These are phyloP conservation scores for Scenedesmus sp. DNA, from an alignment of 163 green algal species.

Conservation along the genomic window DNA sequence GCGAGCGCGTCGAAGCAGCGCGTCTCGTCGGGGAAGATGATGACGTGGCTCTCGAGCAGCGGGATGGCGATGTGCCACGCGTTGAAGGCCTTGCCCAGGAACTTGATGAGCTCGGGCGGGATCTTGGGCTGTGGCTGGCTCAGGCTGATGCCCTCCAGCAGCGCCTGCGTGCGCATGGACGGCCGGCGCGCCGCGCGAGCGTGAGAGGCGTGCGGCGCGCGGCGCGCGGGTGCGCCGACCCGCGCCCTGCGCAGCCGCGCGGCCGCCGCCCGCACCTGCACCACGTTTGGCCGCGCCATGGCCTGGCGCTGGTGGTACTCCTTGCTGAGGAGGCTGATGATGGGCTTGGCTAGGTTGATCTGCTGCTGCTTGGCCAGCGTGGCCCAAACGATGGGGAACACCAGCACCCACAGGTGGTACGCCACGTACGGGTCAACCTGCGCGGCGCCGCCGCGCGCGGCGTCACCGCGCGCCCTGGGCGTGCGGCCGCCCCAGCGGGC, in stretches of 20 bases:
- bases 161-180: conserved; percentile 57
- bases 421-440: conserved; percentile 76
- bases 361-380: conserved; percentile 94
- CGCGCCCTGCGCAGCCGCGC: too few species aligned
- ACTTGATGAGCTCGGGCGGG: conserved; percentile 97
- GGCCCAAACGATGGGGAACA: conserved; percentile 99
- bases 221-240: too few species aligned
- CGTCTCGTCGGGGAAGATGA: conserved; percentile 94
- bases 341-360: conserved; percentile 90
- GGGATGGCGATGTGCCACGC: conserved; percentile 97
- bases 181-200: too few species aligned
- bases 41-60: conserved; percentile 95
- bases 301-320: conserved; percentile 90
- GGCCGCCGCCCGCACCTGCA: conserved; percentile 61
- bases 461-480: too few species aligned
- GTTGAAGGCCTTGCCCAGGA: conserved; percentile 95
- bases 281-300: conserved; percentile 86
- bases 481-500: too few species aligned
- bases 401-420: conserved; percentile 95
- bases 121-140: conserved; percentile 98
- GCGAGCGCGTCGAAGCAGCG: conserved; percentile 90
- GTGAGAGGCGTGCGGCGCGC: too few species aligned
- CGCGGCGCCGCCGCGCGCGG: too few species aligned
- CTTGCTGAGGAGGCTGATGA: conserved; percentile 92
- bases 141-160: conserved; percentile 92